phyloP scores from a whole-genome alignment of 108 stramenopile genomes.

The Poteriospumella lacustris region DNA sequence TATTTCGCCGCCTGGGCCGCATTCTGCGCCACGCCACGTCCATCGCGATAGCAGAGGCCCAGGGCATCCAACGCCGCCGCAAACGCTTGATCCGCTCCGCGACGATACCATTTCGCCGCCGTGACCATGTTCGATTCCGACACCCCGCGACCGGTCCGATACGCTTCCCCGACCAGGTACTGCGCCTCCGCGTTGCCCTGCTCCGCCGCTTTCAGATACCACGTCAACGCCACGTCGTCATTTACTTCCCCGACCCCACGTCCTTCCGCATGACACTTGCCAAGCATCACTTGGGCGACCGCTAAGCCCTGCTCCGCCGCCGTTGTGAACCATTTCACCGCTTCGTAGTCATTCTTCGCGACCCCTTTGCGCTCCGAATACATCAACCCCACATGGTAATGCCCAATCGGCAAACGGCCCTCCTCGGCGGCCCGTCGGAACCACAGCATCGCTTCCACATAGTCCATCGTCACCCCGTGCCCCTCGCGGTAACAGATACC shows the following conservation, averaged over 20 bases:
- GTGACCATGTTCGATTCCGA: background rate
- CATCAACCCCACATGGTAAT: background rate
- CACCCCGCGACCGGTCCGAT: background rate
- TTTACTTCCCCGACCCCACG: slow-evolving; percentile 13
- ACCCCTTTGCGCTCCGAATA: background rate
- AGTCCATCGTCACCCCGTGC: background rate
- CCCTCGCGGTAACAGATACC: background rate
- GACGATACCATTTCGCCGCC: background rate
- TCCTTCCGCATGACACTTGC: background rate
- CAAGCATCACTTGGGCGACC: background rate
- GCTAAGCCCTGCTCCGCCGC: background rate
- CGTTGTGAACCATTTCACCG: background rate
- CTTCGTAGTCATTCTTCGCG: background rate
- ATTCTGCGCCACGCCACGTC: background rate
- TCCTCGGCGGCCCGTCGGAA: background rate
- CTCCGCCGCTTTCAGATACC: background rate
- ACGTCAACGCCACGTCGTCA: slow-evolving; percentile 4
- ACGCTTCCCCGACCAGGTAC: background rate
- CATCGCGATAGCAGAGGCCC: slow-evolving; percentile 2
- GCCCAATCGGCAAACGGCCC: background rate
- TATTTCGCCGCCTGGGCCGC: background rate
- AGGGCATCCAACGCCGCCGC: background rate
- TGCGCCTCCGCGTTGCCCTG: background rate
- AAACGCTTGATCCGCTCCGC: background rate
- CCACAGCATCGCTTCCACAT: background rate